Base-by-base conservation (phyloP, 345 rosid species). In the Aethionema arabicum region DNA sequence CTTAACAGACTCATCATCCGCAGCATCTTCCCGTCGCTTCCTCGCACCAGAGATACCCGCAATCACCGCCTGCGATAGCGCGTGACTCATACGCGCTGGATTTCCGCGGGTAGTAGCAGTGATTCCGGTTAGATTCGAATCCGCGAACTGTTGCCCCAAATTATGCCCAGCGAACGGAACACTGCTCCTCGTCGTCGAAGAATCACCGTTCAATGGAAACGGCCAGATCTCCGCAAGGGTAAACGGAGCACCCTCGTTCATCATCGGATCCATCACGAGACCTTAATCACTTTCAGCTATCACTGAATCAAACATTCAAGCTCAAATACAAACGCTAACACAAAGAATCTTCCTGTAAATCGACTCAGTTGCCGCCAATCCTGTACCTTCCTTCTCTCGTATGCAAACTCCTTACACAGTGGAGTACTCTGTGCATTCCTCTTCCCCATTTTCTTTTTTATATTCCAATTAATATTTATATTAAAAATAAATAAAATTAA, bases 211-310 rank as follows among this genome's bases (percentile, higher is more conserved):
- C 32, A 82, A 41, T 64, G 87, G 82, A 61, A 79, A 81, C 74
- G 70, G 91, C 97, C 90, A 90, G 89, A 87, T 82, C 93, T 87
- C 97, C 35, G 85, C 58, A 51, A 83, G 63, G 65, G 72, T 78
- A 66, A 68, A 83, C 29, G 81, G 53, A 9, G 14, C 63, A 47
- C 77, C 83, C 61, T 75, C 85, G 58, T 74, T 80, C 73, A 83
- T 79, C 82, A 83, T 75, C 39, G 92, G 87, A 86, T 86, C 97
- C 97, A 90, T 86, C 39, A 52, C 11, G 55, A 59, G 55, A 11
- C 45, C 39, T 16, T 11, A 36, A 31, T 27, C 14, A 43, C 5
- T 12, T 8, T 10, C 27, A n/a, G 27, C 27, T 21, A 39, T 21
- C 47, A 53, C 48, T 33, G 4, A 4, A 4, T 4, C 31, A 9